These are phyloP conservation scores for Phycomyces blakesleeanus DNA, from an alignment of 192 early-diverging fungal genomes.

Conservation along the genomic window DNA sequence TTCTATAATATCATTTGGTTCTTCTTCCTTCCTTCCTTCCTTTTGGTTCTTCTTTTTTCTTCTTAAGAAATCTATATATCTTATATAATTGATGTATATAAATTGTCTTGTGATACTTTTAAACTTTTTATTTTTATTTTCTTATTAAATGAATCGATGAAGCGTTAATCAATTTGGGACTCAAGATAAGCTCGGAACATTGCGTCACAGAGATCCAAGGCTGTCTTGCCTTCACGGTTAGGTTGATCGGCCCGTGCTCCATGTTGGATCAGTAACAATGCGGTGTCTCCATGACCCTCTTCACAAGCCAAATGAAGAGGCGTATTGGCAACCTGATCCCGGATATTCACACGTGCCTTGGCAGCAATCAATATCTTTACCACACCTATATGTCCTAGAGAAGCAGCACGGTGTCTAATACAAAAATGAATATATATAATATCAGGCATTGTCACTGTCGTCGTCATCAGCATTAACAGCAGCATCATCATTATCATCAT, in stretches of 20 bases:
- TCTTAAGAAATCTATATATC: too few species aligned
- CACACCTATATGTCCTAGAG: constrained; percentile 45
- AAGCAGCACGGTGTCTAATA: constrained; percentile 49
- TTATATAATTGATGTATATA: too few species aligned
- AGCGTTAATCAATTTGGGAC: constrained; percentile 1
- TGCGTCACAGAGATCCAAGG: constrained; percentile 44
- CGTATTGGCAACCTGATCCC: constrained; percentile 50
- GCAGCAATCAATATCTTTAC: constrained; percentile 43
- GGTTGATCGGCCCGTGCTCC: constrained; percentile 47
- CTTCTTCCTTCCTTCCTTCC: too few species aligned
- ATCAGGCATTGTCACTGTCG: too few species aligned
- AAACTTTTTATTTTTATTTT: background rate
- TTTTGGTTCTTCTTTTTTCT: too few species aligned
- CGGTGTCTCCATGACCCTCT: constrained; percentile 56
- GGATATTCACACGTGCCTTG: constrained; percentile 39
- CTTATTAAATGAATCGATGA: too few species aligned
- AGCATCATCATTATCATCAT: too few species aligned
- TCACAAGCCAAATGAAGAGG: constrained; percentile 61
- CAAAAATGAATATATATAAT: background rate
- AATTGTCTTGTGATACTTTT: background rate
- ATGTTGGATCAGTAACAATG: constrained; percentile 42
- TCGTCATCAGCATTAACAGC: too few species aligned
- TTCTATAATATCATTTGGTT: too few species aligned
- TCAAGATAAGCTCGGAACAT: constrained; percentile 11
- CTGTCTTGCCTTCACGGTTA: constrained; percentile 45